These are phyloP conservation scores for Solanum hybrid DNA, from an alignment of 305 asterid species.

Conservation along the genomic window DNA sequence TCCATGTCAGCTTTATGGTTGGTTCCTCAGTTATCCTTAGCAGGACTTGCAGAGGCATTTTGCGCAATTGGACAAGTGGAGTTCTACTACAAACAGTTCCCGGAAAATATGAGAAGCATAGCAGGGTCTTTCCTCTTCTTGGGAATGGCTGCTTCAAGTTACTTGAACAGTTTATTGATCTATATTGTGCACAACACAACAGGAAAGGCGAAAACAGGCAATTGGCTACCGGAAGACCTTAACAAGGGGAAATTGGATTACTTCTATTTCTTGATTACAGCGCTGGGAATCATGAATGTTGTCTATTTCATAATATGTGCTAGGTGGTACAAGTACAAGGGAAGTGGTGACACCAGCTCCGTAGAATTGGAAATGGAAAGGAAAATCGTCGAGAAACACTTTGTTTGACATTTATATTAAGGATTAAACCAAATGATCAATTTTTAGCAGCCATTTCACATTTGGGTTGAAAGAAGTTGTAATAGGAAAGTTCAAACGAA, in stretches of 20 bases:
- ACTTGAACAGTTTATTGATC: constrained; percentile 34
- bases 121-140: constrained; percentile 46
- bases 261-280: constrained; percentile 49
- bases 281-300: constrained; percentile 32
- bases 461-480: background rate
- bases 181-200: constrained; percentile 36
- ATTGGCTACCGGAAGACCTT: constrained; percentile 60
- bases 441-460: background rate
- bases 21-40: constrained; percentile 35
- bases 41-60: constrained; percentile 43
- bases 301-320: constrained; percentile 40
- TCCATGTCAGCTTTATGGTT: constrained; percentile 46
- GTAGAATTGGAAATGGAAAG: constrained; percentile 32
- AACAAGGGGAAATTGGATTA: constrained; percentile 63
- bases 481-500: background rate
- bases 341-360: constrained; percentile 11
- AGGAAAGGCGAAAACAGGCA: constrained; percentile 27
- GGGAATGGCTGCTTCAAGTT: constrained; percentile 39
- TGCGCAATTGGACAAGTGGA: constrained; percentile 42
- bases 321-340: constrained; percentile 57
- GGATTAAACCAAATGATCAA: background rate
- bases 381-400: constrained; percentile 17
- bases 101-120: constrained; percentile 53
- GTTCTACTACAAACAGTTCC: constrained; percentile 48
- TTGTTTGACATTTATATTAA: constrained; percentile 12